Conservation (phyloP, 345 rosid species). For the Lepidium didymum region DNA sequence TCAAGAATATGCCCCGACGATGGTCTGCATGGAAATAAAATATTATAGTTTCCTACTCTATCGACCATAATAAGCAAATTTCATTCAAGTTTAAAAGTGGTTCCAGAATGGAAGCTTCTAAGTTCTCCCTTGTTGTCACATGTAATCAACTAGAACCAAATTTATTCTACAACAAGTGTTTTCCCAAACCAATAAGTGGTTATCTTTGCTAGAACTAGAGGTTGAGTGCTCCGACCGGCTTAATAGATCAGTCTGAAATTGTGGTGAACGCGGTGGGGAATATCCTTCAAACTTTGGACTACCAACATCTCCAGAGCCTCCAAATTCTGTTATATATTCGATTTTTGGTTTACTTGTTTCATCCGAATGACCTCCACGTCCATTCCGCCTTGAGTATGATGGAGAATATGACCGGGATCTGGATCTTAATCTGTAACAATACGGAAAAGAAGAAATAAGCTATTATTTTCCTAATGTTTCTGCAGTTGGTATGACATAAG, state of each 20-base stretch:
- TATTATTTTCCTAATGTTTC: not conserved
- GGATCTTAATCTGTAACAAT: conserved; percentile 51
- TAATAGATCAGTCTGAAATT: conserved; percentile 48
- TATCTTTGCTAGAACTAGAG: conserved; percentile 97
- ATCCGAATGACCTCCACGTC: conserved; percentile 54
- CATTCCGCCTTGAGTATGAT: conserved; percentile 54
- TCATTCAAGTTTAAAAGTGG: conserved; percentile 16
- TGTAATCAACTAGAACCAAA: conserved; percentile 46
- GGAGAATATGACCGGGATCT: conserved; percentile 83
- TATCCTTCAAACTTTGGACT: conserved; percentile 68
- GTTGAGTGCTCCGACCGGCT: conserved; percentile 99
- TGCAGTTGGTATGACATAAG: conserved; percentile 3
- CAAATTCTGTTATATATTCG: conserved; percentile 93
- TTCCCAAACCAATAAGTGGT: conserved; percentile 67
- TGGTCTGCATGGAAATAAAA: conserved; percentile 72
- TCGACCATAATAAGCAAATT: not conserved
- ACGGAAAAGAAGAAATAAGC: not conserved
- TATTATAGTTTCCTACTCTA: conserved; percentile 32
- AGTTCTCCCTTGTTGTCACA: conserved; percentile 43
- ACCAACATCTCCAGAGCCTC: conserved; percentile 59
- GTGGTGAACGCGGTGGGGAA: conserved; percentile 93
- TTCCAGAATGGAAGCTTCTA: conserved; percentile 55
- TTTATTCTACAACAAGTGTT: conserved; percentile 41
- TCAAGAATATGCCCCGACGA: conserved; percentile 78
- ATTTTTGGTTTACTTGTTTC: conserved; percentile 68